A percentile compares a stretch with the other conserved stretches of the same genome.
Conservation (phyloP, 2,329 filamentous ascomycete species). For the Pseudofabraea citricarpa region DNA sequence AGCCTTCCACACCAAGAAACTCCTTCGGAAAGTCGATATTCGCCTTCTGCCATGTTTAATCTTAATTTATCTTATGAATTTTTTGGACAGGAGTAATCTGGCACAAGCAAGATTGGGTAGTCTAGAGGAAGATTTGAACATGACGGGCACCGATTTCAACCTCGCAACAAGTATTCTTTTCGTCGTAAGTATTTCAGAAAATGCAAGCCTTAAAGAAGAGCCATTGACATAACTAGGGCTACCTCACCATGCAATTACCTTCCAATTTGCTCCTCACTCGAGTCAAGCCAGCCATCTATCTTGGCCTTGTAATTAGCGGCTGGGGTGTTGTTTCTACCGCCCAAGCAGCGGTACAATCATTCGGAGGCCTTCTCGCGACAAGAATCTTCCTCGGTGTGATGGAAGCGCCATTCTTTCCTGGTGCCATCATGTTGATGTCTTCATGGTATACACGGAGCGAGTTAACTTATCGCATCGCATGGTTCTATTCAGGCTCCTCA, state of each 20-base stretch:
- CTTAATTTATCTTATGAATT: slow-evolving; percentile 53
- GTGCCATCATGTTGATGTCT: slow-evolving; percentile 41
- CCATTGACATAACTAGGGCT: slow-evolving; percentile 24
- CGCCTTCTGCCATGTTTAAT: slow-evolving; percentile 47
- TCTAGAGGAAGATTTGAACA: slow-evolving; percentile 46
- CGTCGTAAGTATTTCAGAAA: slow-evolving; percentile 33
- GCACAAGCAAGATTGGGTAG: slow-evolving; percentile 49
- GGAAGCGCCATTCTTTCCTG: slow-evolving; percentile 48
- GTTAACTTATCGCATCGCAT: slow-evolving; percentile 37
- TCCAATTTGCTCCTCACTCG: slow-evolving; percentile 42
- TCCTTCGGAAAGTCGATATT: slow-evolving; percentile 45
- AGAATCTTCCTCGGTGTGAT: slow-evolving; percentile 43
- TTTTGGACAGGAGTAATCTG: slow-evolving; percentile 46
- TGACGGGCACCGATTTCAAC: slow-evolving; percentile 54
- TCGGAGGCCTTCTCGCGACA: slow-evolving; percentile 37
- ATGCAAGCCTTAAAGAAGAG: neutral
- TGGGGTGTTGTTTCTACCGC: slow-evolving; percentile 36
- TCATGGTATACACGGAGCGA: slow-evolving; percentile 41
- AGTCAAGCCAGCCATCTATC: slow-evolving; percentile 37
- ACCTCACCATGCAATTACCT: slow-evolving; percentile 42
- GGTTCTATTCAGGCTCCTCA: slow-evolving; percentile 39
- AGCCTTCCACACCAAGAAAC: slow-evolving; percentile 18
- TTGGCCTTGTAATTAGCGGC: slow-evolving; percentile 31
- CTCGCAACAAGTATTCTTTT: slow-evolving; percentile 50
- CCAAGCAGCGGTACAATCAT: slow-evolving; percentile 40